These are phyloP conservation scores for Prunus persica DNA, from an alignment of 306 rosid species.

Conservation along the genomic window DNA sequence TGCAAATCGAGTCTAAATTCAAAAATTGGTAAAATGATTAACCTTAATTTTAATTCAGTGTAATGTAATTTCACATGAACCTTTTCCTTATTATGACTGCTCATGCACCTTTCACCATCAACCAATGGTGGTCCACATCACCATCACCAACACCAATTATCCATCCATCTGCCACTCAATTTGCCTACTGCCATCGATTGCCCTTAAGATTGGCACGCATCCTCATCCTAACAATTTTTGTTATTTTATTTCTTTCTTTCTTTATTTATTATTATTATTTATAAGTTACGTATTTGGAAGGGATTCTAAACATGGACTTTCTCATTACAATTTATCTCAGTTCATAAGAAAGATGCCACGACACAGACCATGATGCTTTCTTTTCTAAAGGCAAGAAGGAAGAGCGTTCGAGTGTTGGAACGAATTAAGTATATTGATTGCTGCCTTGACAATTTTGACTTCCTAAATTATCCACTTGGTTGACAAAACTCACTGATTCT, in stretches of 20 bases:
- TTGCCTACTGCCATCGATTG: slow-evolving; percentile 46
- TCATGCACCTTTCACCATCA: slow-evolving; percentile 38
- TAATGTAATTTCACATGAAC: slow-evolving; percentile 22
- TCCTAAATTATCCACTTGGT: not conserved
- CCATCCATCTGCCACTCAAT: slow-evolving; percentile 48
- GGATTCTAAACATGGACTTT: not conserved
- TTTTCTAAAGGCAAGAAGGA: too few species aligned
- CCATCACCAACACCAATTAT: slow-evolving; percentile 47
- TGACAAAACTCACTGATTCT: not conserved
- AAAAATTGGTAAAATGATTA: rapidly evolving
- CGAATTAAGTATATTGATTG: not conserved
- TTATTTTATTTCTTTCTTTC: slow-evolving; percentile 19
- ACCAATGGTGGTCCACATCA: slow-evolving; percentile 57
- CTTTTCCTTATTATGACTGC: not conserved
- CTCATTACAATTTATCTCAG: not conserved
- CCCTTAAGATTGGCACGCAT: slow-evolving; percentile 51
- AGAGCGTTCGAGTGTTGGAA: too few species aligned
- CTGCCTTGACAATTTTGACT: not conserved
- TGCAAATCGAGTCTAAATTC: too few species aligned
- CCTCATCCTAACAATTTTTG: slow-evolving; percentile 27
- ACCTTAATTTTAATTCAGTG: not conserved
- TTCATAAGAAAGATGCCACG: not conserved
- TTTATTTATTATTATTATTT: not conserved
- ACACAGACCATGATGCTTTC: too few species aligned
- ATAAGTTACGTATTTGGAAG: not conserved